phyloP scores from a whole-genome alignment of 2,329 filamentous ascomycete species.

The Thielaviopsis punctulata region DNA sequence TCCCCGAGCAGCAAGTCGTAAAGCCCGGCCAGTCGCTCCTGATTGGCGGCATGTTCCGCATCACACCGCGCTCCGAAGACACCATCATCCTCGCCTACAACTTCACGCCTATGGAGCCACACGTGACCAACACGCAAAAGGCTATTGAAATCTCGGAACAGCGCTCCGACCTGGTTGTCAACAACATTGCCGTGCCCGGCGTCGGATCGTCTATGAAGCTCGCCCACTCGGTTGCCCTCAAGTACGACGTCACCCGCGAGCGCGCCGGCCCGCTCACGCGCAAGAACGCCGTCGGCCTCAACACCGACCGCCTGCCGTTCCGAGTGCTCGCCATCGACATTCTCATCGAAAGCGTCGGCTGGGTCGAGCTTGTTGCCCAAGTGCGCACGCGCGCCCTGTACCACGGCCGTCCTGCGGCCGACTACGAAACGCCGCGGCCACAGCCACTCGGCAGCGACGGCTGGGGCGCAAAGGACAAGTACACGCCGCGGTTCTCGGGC shows the following conservation, averaged over 20 bases:
- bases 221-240: conserved; percentile 59
- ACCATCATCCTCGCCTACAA: conserved; percentile 62
- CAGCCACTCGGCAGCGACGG: conserved; percentile 1
- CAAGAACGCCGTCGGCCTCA: conserved; percentile 42
- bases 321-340: conserved; percentile 67
- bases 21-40: conserved; percentile 66
- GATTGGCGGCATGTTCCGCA: conserved; percentile 70
- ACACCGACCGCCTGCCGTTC: conserved; percentile 58
- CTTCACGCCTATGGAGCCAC: conserved; percentile 63
- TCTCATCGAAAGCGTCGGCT: conserved; percentile 80
- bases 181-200: conserved; percentile 44
- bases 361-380: conserved; percentile 78
- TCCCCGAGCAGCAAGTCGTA: conserved; percentile 55
- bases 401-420: conserved; percentile 12
- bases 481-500: conserved; percentile 3
- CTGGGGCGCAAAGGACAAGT: conserved; percentile 10
- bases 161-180: conserved; percentile 36
- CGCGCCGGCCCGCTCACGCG: conserved; percentile 58
- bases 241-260: conserved; percentile 67
- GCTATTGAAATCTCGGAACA: conserved; percentile 57
- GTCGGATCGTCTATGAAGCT: conserved; percentile 40
- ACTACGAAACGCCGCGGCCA: conserved; percentile 12
- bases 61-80: conserved; percentile 53
- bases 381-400: conserved; percentile 43
- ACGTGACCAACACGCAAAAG: conserved; percentile 66